Evolutionary conservation across 1,139 yeast species (phyloP), one percentile per base, ranked within the genome.

Genomic region (Magnusiomyces sp.): DNA sequence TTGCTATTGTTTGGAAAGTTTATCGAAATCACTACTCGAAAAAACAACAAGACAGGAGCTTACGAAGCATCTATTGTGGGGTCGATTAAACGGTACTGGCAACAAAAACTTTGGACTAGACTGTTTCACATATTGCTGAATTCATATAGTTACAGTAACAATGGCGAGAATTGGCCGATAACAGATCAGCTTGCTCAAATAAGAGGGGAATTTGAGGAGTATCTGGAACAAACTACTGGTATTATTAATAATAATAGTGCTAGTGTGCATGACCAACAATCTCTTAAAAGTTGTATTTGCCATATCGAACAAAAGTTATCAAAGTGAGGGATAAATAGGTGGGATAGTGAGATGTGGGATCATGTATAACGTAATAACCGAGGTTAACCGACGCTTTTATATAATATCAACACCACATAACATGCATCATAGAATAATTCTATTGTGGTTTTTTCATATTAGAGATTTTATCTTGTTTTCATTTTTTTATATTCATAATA

Each of bases 81-180:
- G 29, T 62, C 77, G 0, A 69, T 86, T 36, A 86, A 83, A 62
- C 67, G 95, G 48, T 86, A 85, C 60, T 86, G 96, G 95, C 85
- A 84, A 57, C 71, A 67, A 40, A 80, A 77, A 2, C 55, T 86
- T 3, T 90, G 97, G 97, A 66, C 60, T 5, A 79, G 79, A 2
- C 64, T 89, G 29, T 87, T 89, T 62, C 77, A 79, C 40, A 55
- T 75, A 2, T 66, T 89, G 46, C 68, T 89, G 42, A 88, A 89
- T 58, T 80, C 95, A 2, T 61, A 62, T 2, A 36, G 6, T 10
- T n/a, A 16, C 14, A 39, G 19, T 32, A 10, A 16, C 32, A 19
- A 17, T 36, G 13, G 31, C 5, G 44, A 32, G 14, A 37, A 16
- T n/a, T 45, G 41, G 41, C 32, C 37, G 13, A 20, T 39, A 19